Conservation (phyloP, 2,329 filamentous ascomycete species). For the Cladophialophora carrionii region DNA sequence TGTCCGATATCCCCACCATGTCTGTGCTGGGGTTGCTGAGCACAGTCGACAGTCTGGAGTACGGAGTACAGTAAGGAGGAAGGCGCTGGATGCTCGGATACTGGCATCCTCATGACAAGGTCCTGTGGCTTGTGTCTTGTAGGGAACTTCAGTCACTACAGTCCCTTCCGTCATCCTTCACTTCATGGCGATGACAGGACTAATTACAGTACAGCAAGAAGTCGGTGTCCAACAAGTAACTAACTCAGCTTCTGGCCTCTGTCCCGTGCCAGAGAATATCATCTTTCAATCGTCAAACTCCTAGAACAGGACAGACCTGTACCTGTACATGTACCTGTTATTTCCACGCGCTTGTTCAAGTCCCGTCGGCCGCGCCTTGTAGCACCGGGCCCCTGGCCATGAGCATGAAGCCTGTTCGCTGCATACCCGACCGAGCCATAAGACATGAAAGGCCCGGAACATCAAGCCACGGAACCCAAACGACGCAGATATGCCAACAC, state of each 20-base stretch:
- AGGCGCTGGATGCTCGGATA: too few relatives aligned
- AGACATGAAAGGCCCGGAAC: neutral
- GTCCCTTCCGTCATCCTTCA: neutral
- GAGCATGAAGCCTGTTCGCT: neutral
- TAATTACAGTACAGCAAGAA: neutral
- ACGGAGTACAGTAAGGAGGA: too few relatives aligned
- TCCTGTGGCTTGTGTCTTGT: too few relatives aligned
- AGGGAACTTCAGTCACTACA: neutral
- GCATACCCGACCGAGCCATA: neutral
- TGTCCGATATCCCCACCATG: too few relatives aligned
- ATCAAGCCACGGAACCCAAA: neutral
- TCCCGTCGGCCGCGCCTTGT: neutral
- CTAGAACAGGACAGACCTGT: neutral
- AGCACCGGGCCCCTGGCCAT: neutral
- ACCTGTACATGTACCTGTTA: neutral
- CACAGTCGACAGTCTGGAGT: too few relatives aligned
- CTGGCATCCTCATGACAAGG: too few relatives aligned
- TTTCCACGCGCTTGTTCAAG: neutral
- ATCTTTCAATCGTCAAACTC: neutral
- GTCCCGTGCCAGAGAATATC: neutral
- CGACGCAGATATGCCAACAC: neutral
- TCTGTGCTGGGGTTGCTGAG: too few relatives aligned
- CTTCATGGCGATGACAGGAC: neutral
- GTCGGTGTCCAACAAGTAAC: neutral
- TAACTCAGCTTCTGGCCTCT: neutral